Evolutionary conservation across 768 basidiomycete species (phyloP).

Genomic region (Tricholomella constricta): DNA sequence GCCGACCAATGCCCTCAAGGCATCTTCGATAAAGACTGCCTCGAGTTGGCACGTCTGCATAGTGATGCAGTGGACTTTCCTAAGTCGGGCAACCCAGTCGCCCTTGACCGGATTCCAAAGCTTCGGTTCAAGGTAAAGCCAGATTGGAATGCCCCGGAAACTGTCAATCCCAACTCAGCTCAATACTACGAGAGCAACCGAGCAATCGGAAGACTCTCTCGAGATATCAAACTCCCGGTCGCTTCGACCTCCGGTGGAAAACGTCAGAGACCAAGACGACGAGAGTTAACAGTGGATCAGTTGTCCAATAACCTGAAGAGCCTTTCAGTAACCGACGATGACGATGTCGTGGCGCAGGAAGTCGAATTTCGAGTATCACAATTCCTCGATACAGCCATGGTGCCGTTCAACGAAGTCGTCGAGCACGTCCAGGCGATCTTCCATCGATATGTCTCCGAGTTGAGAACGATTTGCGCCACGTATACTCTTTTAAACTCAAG

Average conservation of each 20-base stretch:
- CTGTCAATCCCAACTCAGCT: constrained; percentile 32
- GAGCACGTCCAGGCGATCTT: constrained; percentile 35
- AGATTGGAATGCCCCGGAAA: constrained; percentile 72
- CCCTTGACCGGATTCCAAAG: constrained; percentile 41
- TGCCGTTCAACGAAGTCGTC: constrained; percentile 21
- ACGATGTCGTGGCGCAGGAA: constrained; percentile 23
- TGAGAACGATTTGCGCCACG: constrained; percentile 49
- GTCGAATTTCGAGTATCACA: constrained; percentile 21
- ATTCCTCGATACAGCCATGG: constrained; percentile 31
- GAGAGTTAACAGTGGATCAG: constrained; percentile 13
- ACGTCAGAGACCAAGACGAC: constrained; percentile 12
- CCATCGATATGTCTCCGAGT: constrained; percentile 43
- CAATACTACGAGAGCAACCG: constrained; percentile 53
- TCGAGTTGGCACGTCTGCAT: constrained; percentile 55
- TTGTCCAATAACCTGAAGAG: constrained; percentile 20
- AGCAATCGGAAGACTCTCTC: constrained; percentile 64
- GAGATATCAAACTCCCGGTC: constrained; percentile 55
- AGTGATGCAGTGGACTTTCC: constrained; percentile 70
- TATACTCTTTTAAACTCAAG: constrained; percentile 48
- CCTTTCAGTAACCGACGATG: constrained; percentile 19
- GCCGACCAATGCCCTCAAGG: constrained; percentile 54
- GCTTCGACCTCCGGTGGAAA: constrained; percentile 12
- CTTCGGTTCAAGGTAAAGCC: constrained; percentile 42
- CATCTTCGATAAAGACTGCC: constrained; percentile 55
- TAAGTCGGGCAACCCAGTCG: constrained; percentile 53